A percentile compares a stretch with the other conserved stretches of the same genome.
phyloP scores from a whole-genome alignment of 2,329 filamentous ascomycete species.

The Aciculosporium take region DNA sequence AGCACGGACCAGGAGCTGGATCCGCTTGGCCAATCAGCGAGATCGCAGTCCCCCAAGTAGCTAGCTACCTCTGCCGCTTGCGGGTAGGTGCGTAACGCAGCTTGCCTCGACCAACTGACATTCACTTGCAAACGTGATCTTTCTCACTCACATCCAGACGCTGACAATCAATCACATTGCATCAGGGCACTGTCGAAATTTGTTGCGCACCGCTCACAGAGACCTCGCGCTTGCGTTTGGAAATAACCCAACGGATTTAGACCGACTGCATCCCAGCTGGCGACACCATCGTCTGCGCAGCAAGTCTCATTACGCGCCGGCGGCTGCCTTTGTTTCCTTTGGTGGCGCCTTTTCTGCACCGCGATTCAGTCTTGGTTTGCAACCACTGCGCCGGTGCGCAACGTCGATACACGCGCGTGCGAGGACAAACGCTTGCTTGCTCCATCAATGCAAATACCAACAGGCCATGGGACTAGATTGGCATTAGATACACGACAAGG shows the following conservation, averaged over 20 bases:
- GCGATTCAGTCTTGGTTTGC: no score
- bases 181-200: background rate
- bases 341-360: background rate
- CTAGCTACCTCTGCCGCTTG: slow-evolving; percentile 2
- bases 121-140: background rate
- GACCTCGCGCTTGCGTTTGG: background rate
- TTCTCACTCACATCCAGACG: background rate
- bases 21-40: background rate
- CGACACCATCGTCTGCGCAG: background rate
- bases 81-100: slow-evolving; percentile 5
- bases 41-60: background rate
- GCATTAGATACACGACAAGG: slow-evolving; percentile 14
- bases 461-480: slow-evolving; percentile 24
- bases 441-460: background rate
- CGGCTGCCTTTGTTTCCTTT: background rate
- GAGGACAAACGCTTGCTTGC: background rate
- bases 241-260: background rate
- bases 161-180: background rate
- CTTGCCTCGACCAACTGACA: background rate
- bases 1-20: background rate
- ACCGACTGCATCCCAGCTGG: background rate
- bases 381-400: background rate
- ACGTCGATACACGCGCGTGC: background rate
- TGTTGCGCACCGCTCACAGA: background rate
- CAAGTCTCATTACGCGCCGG: background rate